These are phyloP conservation scores for Microstegium vimineum DNA, from an alignment of 176 grass and related monocot genomes.

Conservation along the genomic window DNA sequence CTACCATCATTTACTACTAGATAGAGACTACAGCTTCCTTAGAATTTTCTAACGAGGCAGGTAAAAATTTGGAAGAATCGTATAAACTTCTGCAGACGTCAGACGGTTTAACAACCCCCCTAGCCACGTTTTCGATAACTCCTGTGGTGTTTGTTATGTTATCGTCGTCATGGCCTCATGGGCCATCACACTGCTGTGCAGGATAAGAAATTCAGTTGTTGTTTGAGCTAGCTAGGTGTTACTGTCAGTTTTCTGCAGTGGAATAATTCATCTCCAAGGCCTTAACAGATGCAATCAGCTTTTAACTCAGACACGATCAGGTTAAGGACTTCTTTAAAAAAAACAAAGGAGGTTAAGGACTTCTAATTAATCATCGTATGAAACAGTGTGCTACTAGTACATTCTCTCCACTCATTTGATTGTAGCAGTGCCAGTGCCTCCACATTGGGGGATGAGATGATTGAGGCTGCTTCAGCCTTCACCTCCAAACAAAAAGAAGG, in stretches of 20 bases:
- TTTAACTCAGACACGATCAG: not conserved
- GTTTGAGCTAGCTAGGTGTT: not conserved
- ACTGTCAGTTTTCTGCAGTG: not conserved
- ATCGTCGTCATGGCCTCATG: not conserved
- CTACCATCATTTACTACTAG: not conserved
- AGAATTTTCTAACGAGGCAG: not conserved
- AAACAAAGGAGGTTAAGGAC: constrained; percentile 13
- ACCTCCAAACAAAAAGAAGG: constrained; percentile 57
- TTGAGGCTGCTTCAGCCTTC: constrained; percentile 27
- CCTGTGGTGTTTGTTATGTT: not conserved
- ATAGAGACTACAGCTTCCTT: not conserved
- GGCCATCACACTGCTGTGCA: not conserved
- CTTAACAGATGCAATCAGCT: not conserved
- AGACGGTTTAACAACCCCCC: not conserved
- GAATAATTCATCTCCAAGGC: not conserved
- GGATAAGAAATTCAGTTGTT: not conserved
- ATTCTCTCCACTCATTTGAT: constrained; percentile 28
- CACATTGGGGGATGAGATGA: constrained; percentile 23
- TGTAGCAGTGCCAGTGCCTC: constrained; percentile 33
- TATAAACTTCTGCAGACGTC: not conserved
- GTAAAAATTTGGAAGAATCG: not conserved
- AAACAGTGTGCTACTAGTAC: constrained; percentile 16
- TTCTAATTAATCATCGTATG: not conserved
- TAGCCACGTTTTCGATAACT: not conserved
- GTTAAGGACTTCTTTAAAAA: not conserved